A percentile compares a stretch with the other conserved stretches of the same genome.
Evolutionary conservation across 1,139 yeast genomes (phyloP).

Genomic region (Saccharomyces hybrid): DNA sequence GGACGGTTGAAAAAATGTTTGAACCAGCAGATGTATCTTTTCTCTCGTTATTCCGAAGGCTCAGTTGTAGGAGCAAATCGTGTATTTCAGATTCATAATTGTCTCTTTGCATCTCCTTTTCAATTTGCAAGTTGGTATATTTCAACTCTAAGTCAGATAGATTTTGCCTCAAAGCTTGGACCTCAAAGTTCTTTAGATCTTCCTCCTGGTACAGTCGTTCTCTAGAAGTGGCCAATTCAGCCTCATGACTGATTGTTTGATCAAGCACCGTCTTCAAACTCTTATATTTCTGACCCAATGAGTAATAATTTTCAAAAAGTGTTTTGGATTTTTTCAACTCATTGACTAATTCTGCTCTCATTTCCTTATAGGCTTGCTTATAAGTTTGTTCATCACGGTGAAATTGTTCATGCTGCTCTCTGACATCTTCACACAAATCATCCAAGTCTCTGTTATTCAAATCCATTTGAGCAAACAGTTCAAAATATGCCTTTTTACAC

Average conservation of each 20-base stretch:
- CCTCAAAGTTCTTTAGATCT: constrained; percentile 17
- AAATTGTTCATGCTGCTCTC: constrained; percentile 15
- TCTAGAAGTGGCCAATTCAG: constrained; percentile 7
- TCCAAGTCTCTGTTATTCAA: constrained; percentile 25
- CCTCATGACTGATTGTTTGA: constrained; percentile 7
- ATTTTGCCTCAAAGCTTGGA: constrained; percentile 21
- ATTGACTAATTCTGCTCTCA: constrained; percentile 32
- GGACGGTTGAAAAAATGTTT: constrained; percentile 5
- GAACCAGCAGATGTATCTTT: constrained; percentile 4
- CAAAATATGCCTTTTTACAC: constrained; percentile 18
- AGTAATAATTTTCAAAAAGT: constrained; percentile 36
- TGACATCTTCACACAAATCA: constrained; percentile 16
- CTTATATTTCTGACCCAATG: constrained; percentile 38
- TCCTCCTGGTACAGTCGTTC: constrained; percentile 3
- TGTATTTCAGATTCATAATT: constrained; percentile 16
- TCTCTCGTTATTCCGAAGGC: background rate
- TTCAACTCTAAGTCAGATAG: constrained; percentile 20
- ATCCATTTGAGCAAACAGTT: constrained; percentile 21
- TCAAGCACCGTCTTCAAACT: constrained; percentile 28
- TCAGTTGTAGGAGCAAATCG: constrained; percentile 12
- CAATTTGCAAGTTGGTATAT: constrained; percentile 17
- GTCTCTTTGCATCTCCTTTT: constrained; percentile 11
- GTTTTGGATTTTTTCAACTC: constrained; percentile 31
- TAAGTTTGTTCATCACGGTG: constrained; percentile 26
- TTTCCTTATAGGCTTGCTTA: constrained; percentile 31